These are phyloP conservation scores for Macrolepiota albuminosa DNA, from an alignment of 768 basidiomycete species.

Conservation along the genomic window DNA sequence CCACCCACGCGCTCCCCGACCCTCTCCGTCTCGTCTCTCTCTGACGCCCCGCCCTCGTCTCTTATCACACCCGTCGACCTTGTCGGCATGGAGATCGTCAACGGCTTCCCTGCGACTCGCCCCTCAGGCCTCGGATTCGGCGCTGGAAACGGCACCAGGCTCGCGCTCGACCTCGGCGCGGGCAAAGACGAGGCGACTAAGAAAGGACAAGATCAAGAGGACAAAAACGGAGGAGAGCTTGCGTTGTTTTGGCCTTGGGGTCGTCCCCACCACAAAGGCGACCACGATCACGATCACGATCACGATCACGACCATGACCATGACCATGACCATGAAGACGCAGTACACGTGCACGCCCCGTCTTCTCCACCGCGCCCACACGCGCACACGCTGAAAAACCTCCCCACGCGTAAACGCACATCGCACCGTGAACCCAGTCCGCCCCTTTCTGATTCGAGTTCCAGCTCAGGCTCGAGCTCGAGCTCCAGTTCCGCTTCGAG, in stretches of 20 bases:
- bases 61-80: constrained; percentile 11
- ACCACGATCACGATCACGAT: too few relatives aligned
- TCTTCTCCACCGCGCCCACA: not conserved
- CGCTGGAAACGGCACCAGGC: constrained; percentile 1
- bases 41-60: not conserved
- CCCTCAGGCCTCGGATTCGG: constrained; percentile 1
- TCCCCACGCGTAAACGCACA: not conserved
- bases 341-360: not conserved
- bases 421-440: not conserved
- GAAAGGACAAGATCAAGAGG: too few relatives aligned
- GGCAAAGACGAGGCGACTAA: not conserved
- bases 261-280: too few relatives aligned
- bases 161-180: constrained; percentile 3
- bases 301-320: too few relatives aligned
- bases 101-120: not conserved
- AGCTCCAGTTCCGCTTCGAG: not conserved
- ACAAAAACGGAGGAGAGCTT: not conserved
- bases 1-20: not conserved
- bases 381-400: not conserved
- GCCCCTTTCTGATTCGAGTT: not conserved
- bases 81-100: constrained; percentile 1
- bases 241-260: constrained; percentile 18
- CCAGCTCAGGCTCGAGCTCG: not conserved
- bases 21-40: not conserved
- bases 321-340: not conserved